These are phyloP conservation scores for Syzygium oleosum DNA, from an alignment of 345 rosid species.

Conservation along the genomic window DNA sequence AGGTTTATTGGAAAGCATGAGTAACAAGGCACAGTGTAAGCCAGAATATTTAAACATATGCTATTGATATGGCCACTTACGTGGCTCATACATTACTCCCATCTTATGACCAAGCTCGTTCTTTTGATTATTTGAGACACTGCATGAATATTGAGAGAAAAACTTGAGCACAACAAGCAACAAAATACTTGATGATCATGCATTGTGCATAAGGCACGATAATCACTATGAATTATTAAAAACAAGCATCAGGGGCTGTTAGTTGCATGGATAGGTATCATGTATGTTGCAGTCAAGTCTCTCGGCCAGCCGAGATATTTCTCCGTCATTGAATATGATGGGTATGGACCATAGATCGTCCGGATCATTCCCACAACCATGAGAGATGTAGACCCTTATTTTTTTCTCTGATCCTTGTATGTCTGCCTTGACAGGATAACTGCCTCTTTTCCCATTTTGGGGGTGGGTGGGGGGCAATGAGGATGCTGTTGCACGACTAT, in stretches of 20 bases:
- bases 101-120: not conserved
- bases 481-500: not conserved
- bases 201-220: not conserved
- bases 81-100: not conserved
- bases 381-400: not conserved
- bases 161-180: not conserved
- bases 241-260: not conserved
- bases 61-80: not conserved
- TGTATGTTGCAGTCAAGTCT: not conserved
- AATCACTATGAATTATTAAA: not conserved
- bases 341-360: not conserved
- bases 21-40: not conserved
- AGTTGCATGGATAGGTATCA: not conserved
- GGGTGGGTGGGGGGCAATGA: not conserved
- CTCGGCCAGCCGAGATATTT: not conserved
- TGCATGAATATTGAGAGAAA: not conserved
- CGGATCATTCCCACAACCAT: not conserved
- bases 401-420: not conserved
- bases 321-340: not conserved
- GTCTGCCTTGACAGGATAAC: not conserved
- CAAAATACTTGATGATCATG: not conserved
- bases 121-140: not conserved
- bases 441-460: not conserved
- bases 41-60: not conserved
- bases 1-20: not conserved